A percentile compares a stretch with the other conserved stretches of the same genome.
phyloP scores from a whole-genome alignment of 2,329 filamentous ascomycete species.

The Talaromyces rugulosus region DNA sequence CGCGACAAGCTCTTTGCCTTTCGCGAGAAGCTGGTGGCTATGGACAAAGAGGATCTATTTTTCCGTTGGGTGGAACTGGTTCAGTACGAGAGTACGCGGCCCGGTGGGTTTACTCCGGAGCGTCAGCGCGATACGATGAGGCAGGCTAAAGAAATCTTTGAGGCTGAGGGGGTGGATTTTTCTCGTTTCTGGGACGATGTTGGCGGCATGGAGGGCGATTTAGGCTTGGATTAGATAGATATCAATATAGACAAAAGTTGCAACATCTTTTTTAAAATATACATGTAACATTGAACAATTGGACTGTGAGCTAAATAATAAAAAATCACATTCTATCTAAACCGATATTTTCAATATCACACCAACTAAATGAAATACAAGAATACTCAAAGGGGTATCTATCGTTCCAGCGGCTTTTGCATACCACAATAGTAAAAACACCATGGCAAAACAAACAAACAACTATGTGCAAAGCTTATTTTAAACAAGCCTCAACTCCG shows the following conservation, averaged over 20 bases:
- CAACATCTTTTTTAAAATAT: background rate
- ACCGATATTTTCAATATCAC: background rate
- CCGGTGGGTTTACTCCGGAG: slow-evolving; percentile 72
- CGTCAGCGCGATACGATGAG: slow-evolving; percentile 67
- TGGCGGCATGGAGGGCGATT: slow-evolving; percentile 52
- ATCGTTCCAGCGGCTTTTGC: background rate
- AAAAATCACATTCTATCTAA: background rate
- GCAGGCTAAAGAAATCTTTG: slow-evolving; percentile 72
- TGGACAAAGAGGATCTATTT: slow-evolving; percentile 86
- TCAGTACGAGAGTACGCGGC: slow-evolving; percentile 76
- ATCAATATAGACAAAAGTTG: background rate
- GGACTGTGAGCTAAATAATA: background rate
- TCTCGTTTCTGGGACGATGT: slow-evolving; percentile 72
- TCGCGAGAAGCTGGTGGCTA: slow-evolving; percentile 65
- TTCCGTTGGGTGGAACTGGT: slow-evolving; percentile 91
- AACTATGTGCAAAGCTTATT: background rate
- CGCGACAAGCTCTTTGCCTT: slow-evolving; percentile 72
- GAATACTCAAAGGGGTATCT: slow-evolving; percentile 1
- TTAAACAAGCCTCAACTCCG: background rate
- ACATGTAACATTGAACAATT: too few species aligned
- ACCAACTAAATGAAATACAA: background rate
- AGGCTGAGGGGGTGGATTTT: slow-evolving; percentile 73
- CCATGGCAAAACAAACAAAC: background rate
- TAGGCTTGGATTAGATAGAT: slow-evolving; percentile 6
- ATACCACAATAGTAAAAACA: background rate